phyloP scores from a whole-genome alignment of 805 yeast genomes.

The Metschnikowia koreensis region DNA sequence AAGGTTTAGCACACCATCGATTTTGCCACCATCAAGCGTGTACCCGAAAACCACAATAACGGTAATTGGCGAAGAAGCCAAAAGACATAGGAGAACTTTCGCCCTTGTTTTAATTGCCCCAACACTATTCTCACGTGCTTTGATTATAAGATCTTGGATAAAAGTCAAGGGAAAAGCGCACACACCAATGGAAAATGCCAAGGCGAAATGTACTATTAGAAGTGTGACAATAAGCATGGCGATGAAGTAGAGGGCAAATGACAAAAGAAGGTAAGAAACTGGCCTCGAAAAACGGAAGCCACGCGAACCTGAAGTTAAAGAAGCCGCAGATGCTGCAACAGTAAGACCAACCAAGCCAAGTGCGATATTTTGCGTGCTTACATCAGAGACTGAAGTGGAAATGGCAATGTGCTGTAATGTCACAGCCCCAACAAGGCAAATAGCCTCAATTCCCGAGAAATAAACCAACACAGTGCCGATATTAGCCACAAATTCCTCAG shows the following conservation, averaged over 20 bases:
- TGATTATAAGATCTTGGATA: constrained; percentile 38
- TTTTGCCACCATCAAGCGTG: constrained; percentile 25
- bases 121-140: constrained; percentile 9
- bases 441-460: constrained; percentile 29
- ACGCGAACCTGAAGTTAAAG: not conserved
- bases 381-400: not conserved
- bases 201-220: constrained; percentile 78
- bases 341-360: constrained; percentile 5
- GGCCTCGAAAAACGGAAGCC: constrained; percentile 19
- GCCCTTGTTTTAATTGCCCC: constrained; percentile 15
- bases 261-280: constrained; percentile 28
- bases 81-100: constrained; percentile 34
- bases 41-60: constrained; percentile 26
- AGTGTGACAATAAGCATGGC: constrained; percentile 71
- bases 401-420: constrained; percentile 25
- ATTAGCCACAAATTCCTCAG: constrained; percentile 20
- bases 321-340: not conserved
- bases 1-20: constrained; percentile 37
- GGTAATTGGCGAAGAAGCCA: constrained; percentile 53
- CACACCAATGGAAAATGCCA: constrained; percentile 70
- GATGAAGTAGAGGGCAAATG: constrained; percentile 53
- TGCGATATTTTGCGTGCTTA: not conserved
- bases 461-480: constrained; percentile 25
- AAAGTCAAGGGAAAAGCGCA: constrained; percentile 75
- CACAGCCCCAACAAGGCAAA: constrained; percentile 24